Base-by-base conservation (phyloP, 306 rosid species). In the Cajanus cajan region DNA sequence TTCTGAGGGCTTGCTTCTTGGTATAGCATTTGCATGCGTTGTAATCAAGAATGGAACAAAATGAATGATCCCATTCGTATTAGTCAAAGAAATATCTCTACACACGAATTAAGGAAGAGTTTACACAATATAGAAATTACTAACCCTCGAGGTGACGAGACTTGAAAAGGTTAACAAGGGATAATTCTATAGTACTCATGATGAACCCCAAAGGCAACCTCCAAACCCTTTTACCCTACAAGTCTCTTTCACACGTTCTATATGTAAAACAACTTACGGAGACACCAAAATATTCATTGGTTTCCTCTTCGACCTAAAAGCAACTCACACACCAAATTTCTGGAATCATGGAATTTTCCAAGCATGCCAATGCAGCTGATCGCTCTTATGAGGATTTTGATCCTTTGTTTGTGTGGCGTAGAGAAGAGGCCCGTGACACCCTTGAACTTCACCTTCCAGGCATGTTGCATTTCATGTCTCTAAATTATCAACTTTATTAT, bases 381-480 rank as follows among this genome's bases (percentile, higher is more conserved):
- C 75, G 81, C 2, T 24, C 76, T 52, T 86, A 86, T 14, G 85
- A 83, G 0, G 89, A 86, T 80, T 86, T 80, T 59, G 85, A 83
- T 67, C 89, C 89, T 4, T 24, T 80, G 22, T 66, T 18, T 74
- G 28, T 68, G 21, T 86, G 78, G 89, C 81, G 80, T 18, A 72
- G 54, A 76, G 87, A 83, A 76, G 77, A 67, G 18, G 24, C 5
- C 6, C 83, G 87, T 24, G 87, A 86, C 76, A 83, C 78, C 76
- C 24, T 86, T 68, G 85, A 80, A 36, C 79, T 86, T 34, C 80
- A 83, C 74, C 78, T 86, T 77, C 87, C 89, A 71, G 87, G 89
- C 84, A 82, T 24, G 70, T 69, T 33, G 16, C 22, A 25, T 31
- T 31, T 19, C 41, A 14, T 61, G 19, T 61, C 0, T 61, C 12